Percentiles rank a stretch among this genome's conserved stretches.
These are phyloP conservation scores for bread wheat (Triticum aestivum) DNA, from an alignment of 176 grass and related monocot genomes.

Conservation along the genomic window IWGSC_CS_RefSeq_v2.1 NC_057803.1:47096186-47096685, in stretches of 20 bases:
- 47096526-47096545: background rate
- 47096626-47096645: slow-evolving; percentile 42
- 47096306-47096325: background rate
- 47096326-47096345: no score
- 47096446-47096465: slow-evolving; percentile 73
- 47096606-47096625: slow-evolving; percentile 39
- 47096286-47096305: background rate
- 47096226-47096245: no score
- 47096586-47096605: slow-evolving; percentile 3
- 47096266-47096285: background rate
- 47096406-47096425: rapidly evolving
- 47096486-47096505: slow-evolving; percentile 42
- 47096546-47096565: background rate
- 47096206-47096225: no score
- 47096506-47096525: background rate
- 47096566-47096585: background rate
- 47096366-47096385: rapidly evolving
- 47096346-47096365: background rate
- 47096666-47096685: slow-evolving; percentile 24
- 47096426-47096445: slow-evolving; percentile 5
- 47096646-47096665: slow-evolving; percentile 27
- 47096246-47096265: no score
- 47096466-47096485: slow-evolving; percentile 38
- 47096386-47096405: background rate
- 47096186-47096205: no score